These are phyloP conservation scores for Pleurozium schreberi DNA, from an alignment of 225 moss, liverwort and hornwort genomes.

Conservation along the genomic window DNA sequence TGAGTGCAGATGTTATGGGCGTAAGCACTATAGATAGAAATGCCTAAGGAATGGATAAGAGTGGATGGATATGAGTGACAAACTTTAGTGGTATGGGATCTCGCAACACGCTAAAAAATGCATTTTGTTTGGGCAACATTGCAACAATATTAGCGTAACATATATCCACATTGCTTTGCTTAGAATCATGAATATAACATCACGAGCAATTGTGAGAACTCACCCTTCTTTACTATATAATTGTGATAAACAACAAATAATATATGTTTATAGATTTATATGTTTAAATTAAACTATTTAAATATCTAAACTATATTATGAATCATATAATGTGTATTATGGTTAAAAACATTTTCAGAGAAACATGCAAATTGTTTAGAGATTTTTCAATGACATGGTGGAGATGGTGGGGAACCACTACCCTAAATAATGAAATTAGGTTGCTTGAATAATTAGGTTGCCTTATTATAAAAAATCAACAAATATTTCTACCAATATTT, in stretches of 20 bases:
- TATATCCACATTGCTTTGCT: neutral
- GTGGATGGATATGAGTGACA: accelerated
- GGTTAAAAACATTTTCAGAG: accelerated
- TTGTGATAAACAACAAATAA: accelerated
- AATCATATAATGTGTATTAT: neutral
- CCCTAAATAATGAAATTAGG: too few relatives aligned
- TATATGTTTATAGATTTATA: neutral
- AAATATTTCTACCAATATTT: too few relatives aligned
- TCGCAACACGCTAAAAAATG: accelerated
- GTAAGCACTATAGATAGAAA: accelerated
- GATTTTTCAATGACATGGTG: neutral
- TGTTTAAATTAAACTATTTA: neutral
- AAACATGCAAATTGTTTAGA: neutral
- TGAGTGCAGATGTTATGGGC: accelerated
- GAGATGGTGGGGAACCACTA: too few relatives aligned
- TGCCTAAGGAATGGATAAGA: accelerated
- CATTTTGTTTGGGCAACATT: accelerated
- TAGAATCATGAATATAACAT: neutral
- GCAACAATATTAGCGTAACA: neutral
- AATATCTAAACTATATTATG: accelerated
- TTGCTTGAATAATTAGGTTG: too few relatives aligned
- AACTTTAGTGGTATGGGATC: accelerated
- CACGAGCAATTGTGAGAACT: accelerated
- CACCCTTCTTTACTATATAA: neutral
- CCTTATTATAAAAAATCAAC: too few relatives aligned